Evolutionary conservation across 2,329 filamentous ascomycete species (phyloP).

Genomic region (Nemania sp.): DNA sequence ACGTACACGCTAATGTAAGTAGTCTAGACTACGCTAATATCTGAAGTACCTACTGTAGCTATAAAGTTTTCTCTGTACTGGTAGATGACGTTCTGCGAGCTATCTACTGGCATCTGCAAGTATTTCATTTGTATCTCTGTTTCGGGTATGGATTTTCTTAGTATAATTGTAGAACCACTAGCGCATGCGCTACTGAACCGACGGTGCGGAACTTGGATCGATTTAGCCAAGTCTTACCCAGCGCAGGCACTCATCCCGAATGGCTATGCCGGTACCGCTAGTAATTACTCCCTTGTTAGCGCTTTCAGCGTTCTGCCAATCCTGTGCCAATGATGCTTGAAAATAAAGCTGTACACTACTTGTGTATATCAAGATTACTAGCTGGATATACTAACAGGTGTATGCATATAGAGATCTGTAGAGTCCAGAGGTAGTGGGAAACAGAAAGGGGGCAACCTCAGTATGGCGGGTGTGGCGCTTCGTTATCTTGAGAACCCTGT

Average conservation of each 20-base stretch:
- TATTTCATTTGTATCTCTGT: not conserved
- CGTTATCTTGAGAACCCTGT: conserved; percentile 10
- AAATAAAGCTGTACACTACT: no score
- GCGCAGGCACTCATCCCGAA: conserved; percentile 26
- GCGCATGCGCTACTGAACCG: conserved; percentile 12
- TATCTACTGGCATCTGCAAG: not conserved
- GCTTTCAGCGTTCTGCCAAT: conserved; percentile 8
- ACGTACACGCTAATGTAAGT: no score
- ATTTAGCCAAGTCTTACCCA: conserved; percentile 23
- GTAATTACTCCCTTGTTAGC: conserved; percentile 2
- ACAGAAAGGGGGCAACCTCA: conserved; percentile 13
- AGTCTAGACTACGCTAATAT: no score
- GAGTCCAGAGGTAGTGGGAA: not conserved
- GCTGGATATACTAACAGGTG: no score
- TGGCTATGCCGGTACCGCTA: conserved; percentile 15
- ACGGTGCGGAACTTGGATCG: conserved; percentile 24
- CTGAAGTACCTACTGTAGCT: no score
- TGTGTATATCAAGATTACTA: no score
- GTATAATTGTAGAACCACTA: not conserved
- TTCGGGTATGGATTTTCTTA: not conserved
- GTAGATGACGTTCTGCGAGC: not conserved
- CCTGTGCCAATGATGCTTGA: no score
- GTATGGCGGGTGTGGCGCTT: conserved; percentile 24
- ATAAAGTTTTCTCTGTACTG: no score
- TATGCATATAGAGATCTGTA: not conserved